Evolutionary conservation across 352 stramenopile species (phyloP), one percentile per base, ranked within the genome.

Genomic region (Sclerospora graminicola): DNA sequence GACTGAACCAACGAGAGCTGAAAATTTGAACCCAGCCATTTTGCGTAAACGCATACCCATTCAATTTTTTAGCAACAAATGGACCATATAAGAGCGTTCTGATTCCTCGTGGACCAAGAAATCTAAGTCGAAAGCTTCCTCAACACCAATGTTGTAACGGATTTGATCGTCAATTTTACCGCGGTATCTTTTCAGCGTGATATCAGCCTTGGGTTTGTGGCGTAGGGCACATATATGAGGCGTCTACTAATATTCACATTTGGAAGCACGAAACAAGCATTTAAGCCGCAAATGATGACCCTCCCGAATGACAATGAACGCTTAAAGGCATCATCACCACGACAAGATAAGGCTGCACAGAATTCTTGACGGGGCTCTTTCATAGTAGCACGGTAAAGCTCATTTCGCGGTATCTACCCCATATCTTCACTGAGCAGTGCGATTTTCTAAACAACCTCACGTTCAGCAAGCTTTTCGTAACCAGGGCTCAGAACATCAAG

Each of bases 11-110:
- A 49, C 89, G 82, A 28, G 72, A 92, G 33, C 89, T 86, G 67
- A 96, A 97, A 36, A 80, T 95, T 63, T 97, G 89, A 29, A 97
- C 86, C 89, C 89, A 97, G 18, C 85, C 89, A 54, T 96, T 94
- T 46, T 87, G 55, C 16, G 84, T 94, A 63, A 97, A 95, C 1
- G 86, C 71, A 38, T 96, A 94, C 15, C 89, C 89, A 13, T 95
- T 71, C 15, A 97, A 68, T 63, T 96, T 90, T 67, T 96, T 79
- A 4, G 76, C 89, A 57, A 97, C 96, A 68, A 97, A 69, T 97
- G 84, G 1, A 97, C 89, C 89, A 97, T 97, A 66, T 96, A 87
- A 3, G 84, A 96, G 51, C 87, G 83, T 60, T 97, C 89, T 3
- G 85, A 67, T 52, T 97, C 89, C 40, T 87, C 89, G 57, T 97